Evolutionary conservation across 2,329 filamentous ascomycete species (phyloP), one percentile per base, ranked within the genome.

Genomic region (Pseudogymnoascus sp.): DNA sequence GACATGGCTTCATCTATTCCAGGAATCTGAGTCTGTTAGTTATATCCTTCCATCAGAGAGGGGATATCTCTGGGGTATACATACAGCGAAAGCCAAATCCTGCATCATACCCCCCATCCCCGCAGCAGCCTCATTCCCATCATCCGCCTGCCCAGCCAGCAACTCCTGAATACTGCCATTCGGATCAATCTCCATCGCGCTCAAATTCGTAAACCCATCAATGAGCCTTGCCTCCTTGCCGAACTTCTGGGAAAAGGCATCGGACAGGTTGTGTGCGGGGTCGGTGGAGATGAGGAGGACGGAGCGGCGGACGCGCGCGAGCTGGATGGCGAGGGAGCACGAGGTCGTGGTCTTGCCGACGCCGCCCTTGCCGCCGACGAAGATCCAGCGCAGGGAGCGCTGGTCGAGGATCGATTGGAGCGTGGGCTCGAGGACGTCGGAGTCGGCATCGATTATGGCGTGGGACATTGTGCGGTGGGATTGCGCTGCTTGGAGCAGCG

Each of bases 1-100:
- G 92, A 97, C 94, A 99, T 99, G 76, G 94, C 94, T 78, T 99
- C 94, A 75, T 99, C 94, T 66, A 99, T 96, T 78, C 94, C 94
- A 16, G 94, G 94, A 66, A 99, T 99, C 91, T 96, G 70, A 11
- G n/a, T 8, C 2, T 50, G 23, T 50, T 28, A 28, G 28, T 7
- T n/a, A 31, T n/a, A 16, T 3, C 7, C 10, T 53, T 2, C 47
- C 28, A 62, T 42, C 40, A 25, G 7, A 65, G 42, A 37, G 23
- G 14, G 8, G 2, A 5, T 25, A n/a, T 38, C 37, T 11, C 6
- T 35, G n/a, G 18, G 31, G 38, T 64, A 40, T 18, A 78, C 87
- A 66, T 78, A 96, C 92, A 68, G 91, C 92, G 77, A 97, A 97
- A 0, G 94, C 94, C 68, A 99, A 81, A 76, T 99, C 94, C 78